A percentile compares a stretch with the other conserved stretches of the same genome.
These are phyloP conservation scores for Juglanconis oblonga DNA, from an alignment of 2,329 filamentous ascomycete genomes.

Conservation along the genomic window DNA sequence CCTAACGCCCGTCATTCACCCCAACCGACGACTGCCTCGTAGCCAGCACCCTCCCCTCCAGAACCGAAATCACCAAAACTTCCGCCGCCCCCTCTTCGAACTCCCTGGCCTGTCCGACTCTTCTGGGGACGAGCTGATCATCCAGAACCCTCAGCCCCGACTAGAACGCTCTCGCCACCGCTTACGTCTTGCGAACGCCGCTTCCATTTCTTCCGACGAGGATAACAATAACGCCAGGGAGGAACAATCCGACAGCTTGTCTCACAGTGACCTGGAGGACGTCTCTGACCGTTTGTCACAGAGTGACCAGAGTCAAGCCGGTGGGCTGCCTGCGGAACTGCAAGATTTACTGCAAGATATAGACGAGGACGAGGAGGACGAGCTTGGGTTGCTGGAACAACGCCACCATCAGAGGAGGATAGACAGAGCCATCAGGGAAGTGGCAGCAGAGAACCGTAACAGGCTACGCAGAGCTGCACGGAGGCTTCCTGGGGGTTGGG, in stretches of 20 bases:
- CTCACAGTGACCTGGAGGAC: not conserved
- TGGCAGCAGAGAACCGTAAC: not conserved
- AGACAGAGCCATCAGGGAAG: not conserved
- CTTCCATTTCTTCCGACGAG: too few relatives aligned
- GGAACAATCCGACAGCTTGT: not conserved
- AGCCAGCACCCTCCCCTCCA: not conserved
- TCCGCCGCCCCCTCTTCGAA: not conserved
- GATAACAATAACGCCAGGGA: not conserved
- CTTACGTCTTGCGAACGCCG: too few relatives aligned
- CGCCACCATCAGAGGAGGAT: not conserved
- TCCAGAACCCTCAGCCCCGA: not conserved
- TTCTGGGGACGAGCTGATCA: not conserved
- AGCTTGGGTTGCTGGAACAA: not conserved
- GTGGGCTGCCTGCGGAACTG: not conserved
- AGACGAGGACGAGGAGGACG: not conserved
- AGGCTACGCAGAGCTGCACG: not conserved
- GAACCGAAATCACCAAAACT: not conserved
- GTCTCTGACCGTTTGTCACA: not conserved
- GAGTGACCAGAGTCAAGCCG: too few relatives aligned
- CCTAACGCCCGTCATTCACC: slow-evolving; percentile 14
- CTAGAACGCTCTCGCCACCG: too few relatives aligned
- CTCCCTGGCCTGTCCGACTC: not conserved
- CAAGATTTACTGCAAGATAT: not conserved
- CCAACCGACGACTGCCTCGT: slow-evolving; percentile 9
- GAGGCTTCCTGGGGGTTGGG: not conserved